Base-by-base conservation (phyloP, 2,329 filamentous ascomycete genomes). In the Monilinia polystroma region DNA sequence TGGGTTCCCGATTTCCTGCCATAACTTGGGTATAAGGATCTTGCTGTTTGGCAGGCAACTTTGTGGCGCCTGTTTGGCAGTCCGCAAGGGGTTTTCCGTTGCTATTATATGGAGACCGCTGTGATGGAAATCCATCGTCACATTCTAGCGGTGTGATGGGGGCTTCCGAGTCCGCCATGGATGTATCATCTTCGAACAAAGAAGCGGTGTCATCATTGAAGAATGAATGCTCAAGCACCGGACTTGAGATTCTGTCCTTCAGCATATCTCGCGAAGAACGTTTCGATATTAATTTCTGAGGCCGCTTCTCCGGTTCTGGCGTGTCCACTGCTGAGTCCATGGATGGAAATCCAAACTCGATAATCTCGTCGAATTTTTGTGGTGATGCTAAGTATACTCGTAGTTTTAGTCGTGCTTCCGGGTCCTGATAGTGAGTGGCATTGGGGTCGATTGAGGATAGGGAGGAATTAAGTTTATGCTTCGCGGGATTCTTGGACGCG, bases 311-410 rank as follows among this genome's bases (percentile, higher is more conserved):
- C 11, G 76, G 75, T 29, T 77, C 73, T 3, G 77, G 70, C 1
- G 72, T 73, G n/a, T 78, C 72, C 3, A 76, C 71, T 26, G 79
- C 70, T 10, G 73, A 78, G 45, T 87, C 83, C 47, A 81, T 81
- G 0, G 89, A 87, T 0, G 93, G 92, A 73, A 97, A 98, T 0
- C 94, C 94, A 78, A 96, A 97, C 76, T 96, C 91, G 63, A 98
- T 86, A 1, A 92, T 93, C 78, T 98, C 94, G 76, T 98, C 94
- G 73, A 98, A 98, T 76, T 96, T 97, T 72, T 96, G 91, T 0
- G 93, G 90, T 1, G 93, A 96, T 10, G 91, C 90, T 26, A 97
- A 85, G 74, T 93, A 97, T 8, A 92, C 87, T 16, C 93, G 88
- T 26, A 98, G 81, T 78, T 96, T 97, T 73, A 92, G 83, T 45